phyloP scores from a whole-genome alignment of 495 filamentous ascomycete genomes.

The Trichoderma gamsii region DNA sequence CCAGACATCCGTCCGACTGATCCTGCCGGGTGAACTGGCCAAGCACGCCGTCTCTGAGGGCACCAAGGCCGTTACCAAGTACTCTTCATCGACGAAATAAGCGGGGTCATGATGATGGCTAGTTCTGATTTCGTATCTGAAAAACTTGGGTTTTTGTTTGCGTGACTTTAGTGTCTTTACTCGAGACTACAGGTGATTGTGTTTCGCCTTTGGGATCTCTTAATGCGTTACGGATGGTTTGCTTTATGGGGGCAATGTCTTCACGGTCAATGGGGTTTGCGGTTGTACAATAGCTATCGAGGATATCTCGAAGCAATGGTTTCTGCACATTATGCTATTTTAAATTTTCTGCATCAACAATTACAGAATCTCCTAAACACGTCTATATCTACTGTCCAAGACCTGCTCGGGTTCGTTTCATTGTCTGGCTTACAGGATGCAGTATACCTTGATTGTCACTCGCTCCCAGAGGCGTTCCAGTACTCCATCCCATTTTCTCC shows the following conservation, averaged over 20 bases:
- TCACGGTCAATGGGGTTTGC: constrained; percentile 66
- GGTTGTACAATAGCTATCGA: constrained; percentile 75
- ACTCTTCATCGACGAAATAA: constrained; percentile 99
- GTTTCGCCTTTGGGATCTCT: constrained; percentile 55
- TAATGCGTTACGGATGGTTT: constrained; percentile 90
- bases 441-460: constrained; percentile 81
- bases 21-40: constrained; percentile 95
- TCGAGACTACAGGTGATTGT: constrained; percentile 30
- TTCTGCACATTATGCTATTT: constrained; percentile 53
- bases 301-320: constrained; percentile 55
- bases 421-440: constrained; percentile 76
- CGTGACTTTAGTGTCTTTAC: constrained; percentile 52
- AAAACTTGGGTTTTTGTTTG: constrained; percentile 44
- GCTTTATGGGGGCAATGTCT: constrained; percentile 69
- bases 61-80: constrained; percentile 99
- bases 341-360: constrained; percentile 16
- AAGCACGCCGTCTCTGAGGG: constrained; percentile 99
- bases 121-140: constrained; percentile 40
- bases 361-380: constrained; percentile 17
- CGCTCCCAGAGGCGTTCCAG: constrained; percentile 79
- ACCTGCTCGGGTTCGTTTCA: constrained; percentile 80
- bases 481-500: constrained; percentile 96
- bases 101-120: constrained; percentile 23
- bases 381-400: constrained; percentile 52
- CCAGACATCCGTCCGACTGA: constrained; percentile 96